Base-by-base conservation (phyloP, 116 monocot genomes). In the Phalaenopsis hybrid region DNA sequence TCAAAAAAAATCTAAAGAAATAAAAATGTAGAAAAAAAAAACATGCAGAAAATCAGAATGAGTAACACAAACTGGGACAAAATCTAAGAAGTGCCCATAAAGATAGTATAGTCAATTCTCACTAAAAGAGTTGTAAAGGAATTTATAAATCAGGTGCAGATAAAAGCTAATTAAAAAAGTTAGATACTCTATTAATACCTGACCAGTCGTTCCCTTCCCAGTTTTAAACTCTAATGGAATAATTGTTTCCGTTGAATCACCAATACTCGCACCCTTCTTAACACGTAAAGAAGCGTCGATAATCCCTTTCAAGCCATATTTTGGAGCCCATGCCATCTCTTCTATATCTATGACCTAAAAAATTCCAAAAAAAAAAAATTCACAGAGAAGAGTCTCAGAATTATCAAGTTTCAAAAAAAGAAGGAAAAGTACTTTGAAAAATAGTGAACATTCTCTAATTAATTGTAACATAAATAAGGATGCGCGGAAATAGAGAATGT, bases 161-260 rank as follows among this genome's bases (percentile, higher is more conserved):
- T 12, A 41, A 72, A 41, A 23, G 2, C 4, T 5, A 72, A 72
- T 8, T 4, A 37, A 11, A 37, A 72, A 37, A 72, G 16, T 37
- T 72, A 2, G 15, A 41, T 72, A 13, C 16, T 75, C 45, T 3
- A 49, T 4, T 69, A 77, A 76, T 91, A 91, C 98, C 86, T 94
- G 98, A 77, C 98, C 92, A 84, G 73, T 89, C 7, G 93, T 95
- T 80, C 57, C 85, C 85, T 98, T 98, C 50, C 98, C 98, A 79
- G 91, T 90, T 86, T 98, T 98, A 50, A 98, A 90, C 81, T 98
- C 95, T 77, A 98, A 86, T 80, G 98, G 98, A 81, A 98, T 83
- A 52, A 94, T 83, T 77, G 73, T 94, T 80, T 94, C 90, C 75
- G 55, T 68, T 78, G 82, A 74, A 87, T 23, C 82, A 87, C 82